A percentile compares a stretch with the other conserved stretches of the same genome.
phyloP scores from a whole-genome alignment of 805 yeast species.

The Brettanomyces naardenensis region DNA sequence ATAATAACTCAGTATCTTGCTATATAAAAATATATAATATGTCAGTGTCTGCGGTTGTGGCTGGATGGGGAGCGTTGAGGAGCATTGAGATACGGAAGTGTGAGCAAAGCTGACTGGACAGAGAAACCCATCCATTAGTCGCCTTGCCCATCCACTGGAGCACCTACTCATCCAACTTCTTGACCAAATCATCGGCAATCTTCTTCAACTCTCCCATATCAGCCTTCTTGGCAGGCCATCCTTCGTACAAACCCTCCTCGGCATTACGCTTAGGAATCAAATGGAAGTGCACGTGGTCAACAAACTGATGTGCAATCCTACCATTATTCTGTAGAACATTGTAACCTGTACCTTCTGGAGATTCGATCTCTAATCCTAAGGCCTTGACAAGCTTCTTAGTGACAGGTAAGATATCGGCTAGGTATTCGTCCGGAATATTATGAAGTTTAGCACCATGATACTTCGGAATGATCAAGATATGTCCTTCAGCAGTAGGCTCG shows the following conservation, averaged over 20 bases:
- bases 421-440: constrained; percentile 84
- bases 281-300: constrained; percentile 95
- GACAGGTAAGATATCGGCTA: constrained; percentile 79
- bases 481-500: constrained; percentile 87
- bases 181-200: constrained; percentile 52
- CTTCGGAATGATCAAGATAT: constrained; percentile 85
- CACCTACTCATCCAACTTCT: constrained; percentile 28
- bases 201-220: constrained; percentile 66
- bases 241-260: constrained; percentile 72
- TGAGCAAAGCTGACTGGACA: too few species aligned
- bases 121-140: too few species aligned
- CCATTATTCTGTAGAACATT: constrained; percentile 92
- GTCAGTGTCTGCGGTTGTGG: too few species aligned
- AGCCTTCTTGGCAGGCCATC: constrained; percentile 89
- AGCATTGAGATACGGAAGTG: too few species aligned
- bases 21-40: too few species aligned
- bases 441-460: constrained; percentile 90
- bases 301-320: constrained; percentile 89
- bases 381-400: constrained; percentile 80
- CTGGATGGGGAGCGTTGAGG: too few species aligned
- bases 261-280: constrained; percentile 80
- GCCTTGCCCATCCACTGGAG: too few species aligned
- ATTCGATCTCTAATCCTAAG: constrained; percentile 54
- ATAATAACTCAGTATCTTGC: too few species aligned
- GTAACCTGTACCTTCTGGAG: constrained; percentile 68